Percentiles rank a stretch among this genome's conserved stretches.
These are phyloP conservation scores for Trichosporon faecale DNA, from an alignment of 1,284 basidiomycete genomes.

Conservation along the genomic window DNA sequence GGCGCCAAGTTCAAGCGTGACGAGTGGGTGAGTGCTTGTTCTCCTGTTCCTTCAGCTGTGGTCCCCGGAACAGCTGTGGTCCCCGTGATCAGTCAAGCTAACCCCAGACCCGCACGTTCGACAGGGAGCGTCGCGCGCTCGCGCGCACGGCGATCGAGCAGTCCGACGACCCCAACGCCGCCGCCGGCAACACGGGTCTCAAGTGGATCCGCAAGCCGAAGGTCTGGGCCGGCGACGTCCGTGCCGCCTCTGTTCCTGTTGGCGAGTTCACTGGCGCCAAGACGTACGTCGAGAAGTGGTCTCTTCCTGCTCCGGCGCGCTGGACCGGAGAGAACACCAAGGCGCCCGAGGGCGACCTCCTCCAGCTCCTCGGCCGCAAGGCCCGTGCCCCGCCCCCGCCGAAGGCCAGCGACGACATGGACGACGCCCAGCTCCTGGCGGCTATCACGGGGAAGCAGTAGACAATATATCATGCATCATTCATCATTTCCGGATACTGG, in stretches of 20 bases:
- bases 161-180: neutral
- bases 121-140: slow-evolving; percentile 27
- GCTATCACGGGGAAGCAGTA: slow-evolving; percentile 18
- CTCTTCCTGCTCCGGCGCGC: slow-evolving; percentile 29
- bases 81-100: neutral
- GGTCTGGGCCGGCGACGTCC: slow-evolving; percentile 36
- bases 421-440: slow-evolving; percentile 34
- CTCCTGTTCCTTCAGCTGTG: neutral
- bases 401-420: slow-evolving; percentile 26
- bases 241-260: slow-evolving; percentile 18
- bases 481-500: neutral
- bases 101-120: slow-evolving; percentile 36
- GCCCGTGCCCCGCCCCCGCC: neutral
- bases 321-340: neutral
- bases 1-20: slow-evolving; percentile 57
- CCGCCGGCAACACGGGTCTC: neutral
- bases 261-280: slow-evolving; percentile 39
- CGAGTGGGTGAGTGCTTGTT: slow-evolving; percentile 41
- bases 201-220: slow-evolving; percentile 31
- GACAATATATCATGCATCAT: slow-evolving; percentile 15
- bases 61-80: neutral
- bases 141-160: neutral
- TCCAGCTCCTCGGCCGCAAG: slow-evolving; percentile 17
- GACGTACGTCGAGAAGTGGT: slow-evolving; percentile 44
- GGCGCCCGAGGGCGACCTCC: slow-evolving; percentile 22